Evolutionary conservation across 768 basidiomycete genomes (phyloP).

Genomic region (Suillus subaureus): DNA sequence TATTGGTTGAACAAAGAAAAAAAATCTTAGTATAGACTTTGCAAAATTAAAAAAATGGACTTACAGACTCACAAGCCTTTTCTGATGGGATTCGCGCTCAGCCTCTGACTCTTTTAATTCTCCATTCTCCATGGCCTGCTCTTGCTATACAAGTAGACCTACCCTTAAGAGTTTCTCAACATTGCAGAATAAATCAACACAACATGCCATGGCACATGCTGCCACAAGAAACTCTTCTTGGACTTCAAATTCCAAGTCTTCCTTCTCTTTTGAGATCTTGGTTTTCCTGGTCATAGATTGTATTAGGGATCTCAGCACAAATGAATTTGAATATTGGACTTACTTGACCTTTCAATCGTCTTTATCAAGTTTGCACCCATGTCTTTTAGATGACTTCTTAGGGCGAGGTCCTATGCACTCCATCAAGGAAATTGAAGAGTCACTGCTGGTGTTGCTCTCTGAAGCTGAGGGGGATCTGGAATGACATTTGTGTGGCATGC

Average conservation of each 20-base stretch:
- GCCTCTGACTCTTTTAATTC: not conserved
- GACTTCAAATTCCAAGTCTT: not conserved
- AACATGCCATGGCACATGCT: slow-evolving; percentile 1
- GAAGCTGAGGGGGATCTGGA: not conserved
- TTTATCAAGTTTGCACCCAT: too few species aligned
- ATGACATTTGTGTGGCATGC: not conserved
- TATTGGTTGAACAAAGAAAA: not conserved
- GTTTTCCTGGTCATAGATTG: too few species aligned
- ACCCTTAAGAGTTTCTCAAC: slow-evolving; percentile 1
- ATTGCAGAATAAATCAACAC: slow-evolving; percentile 1
- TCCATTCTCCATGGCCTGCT: not conserved
- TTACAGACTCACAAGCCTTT: slow-evolving; percentile 1
- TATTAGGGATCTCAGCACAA: too few species aligned
- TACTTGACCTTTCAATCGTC: not conserved
- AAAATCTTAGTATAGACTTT: too few species aligned
- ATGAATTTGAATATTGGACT: not conserved
- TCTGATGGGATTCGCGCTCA: not conserved
- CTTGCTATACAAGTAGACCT: not conserved
- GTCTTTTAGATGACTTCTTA: too few species aligned
- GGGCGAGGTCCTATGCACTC: too few species aligned
- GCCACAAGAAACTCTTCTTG: not conserved
- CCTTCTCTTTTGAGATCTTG: not conserved
- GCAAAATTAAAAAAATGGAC: too few species aligned
- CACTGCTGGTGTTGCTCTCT: too few species aligned
- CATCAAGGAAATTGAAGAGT: too few species aligned